Conservation (phyloP, 768 basidiomycete species). For the Omphalotus guepiniiformis region DNA sequence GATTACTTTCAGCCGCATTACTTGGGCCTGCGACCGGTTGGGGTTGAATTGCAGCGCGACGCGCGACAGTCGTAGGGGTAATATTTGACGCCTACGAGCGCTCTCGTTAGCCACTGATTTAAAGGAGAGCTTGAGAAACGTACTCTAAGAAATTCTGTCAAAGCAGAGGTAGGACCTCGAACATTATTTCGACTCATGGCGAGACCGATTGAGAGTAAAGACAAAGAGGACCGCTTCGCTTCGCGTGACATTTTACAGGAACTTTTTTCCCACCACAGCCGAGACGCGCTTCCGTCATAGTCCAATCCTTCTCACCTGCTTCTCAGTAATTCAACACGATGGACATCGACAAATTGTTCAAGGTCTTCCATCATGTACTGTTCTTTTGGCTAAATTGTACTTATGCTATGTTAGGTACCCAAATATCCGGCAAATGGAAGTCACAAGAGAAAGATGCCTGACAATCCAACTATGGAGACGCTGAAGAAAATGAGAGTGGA, state of each 20-base stretch:
- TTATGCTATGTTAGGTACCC: slow-evolving; percentile 43
- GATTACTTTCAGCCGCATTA: slow-evolving; percentile 16
- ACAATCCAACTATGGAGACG: slow-evolving; percentile 76
- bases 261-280: not conserved
- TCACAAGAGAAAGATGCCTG: slow-evolving; percentile 71
- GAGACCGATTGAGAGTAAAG: not conserved
- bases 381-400: slow-evolving; percentile 4
- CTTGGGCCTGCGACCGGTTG: slow-evolving; percentile 47
- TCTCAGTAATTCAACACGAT: slow-evolving; percentile 20
- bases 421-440: slow-evolving; percentile 57
- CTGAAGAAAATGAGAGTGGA: slow-evolving; percentile 76
- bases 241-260: not conserved
- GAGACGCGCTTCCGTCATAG: not conserved
- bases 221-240: not conserved
- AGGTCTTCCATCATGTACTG: slow-evolving; percentile 32
- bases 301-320: not conserved
- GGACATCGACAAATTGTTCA: slow-evolving; percentile 52
- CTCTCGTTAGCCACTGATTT: not conserved
- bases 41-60: slow-evolving; percentile 26
- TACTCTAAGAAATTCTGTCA: slow-evolving; percentile 79
- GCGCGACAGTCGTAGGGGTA: slow-evolving; percentile 42
- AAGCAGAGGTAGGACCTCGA: slow-evolving; percentile 76
- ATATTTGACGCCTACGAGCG: slow-evolving; percentile 41
- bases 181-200: slow-evolving; percentile 47
- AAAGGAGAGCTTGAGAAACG: slow-evolving; percentile 11